A percentile compares a stretch with the other conserved stretches of the same genome.
These are phyloP conservation scores for Solanum sparsipilum DNA, from an alignment of 257 asterid genomes.

Conservation along the genomic window DNA sequence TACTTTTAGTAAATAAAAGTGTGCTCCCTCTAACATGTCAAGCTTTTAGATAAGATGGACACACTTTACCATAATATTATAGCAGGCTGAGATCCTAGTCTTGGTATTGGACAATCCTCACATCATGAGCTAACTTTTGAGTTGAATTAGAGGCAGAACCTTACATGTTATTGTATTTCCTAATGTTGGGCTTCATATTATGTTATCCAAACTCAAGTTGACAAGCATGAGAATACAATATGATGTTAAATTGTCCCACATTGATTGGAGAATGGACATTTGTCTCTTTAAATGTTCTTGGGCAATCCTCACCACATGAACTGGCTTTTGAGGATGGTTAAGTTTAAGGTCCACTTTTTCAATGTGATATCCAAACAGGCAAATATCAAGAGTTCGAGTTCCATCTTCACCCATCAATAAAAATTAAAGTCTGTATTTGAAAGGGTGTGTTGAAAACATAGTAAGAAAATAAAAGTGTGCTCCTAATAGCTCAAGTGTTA, in stretches of 20 bases:
- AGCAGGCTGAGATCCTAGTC: background rate
- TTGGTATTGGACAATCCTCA: background rate
- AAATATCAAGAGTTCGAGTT: background rate
- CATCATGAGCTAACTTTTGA: background rate
- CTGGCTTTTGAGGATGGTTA: background rate
- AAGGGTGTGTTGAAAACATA: background rate
- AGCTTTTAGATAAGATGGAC: background rate
- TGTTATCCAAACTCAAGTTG: background rate
- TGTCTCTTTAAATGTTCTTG: background rate
- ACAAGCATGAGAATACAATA: background rate
- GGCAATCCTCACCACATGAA: background rate
- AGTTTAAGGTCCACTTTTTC: background rate
- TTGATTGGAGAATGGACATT: background rate
- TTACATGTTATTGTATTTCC: background rate
- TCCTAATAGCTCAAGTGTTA: background rate
- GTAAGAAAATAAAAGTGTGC: background rate
- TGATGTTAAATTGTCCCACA: background rate
- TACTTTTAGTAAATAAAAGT: background rate
- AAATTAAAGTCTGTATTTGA: background rate
- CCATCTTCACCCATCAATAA: background rate
- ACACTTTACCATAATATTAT: background rate
- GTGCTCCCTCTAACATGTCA: background rate
- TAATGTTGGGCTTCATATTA: background rate
- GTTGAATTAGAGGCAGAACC: background rate
- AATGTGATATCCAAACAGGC: background rate